Evolutionary conservation across 1,284 basidiomycete species (phyloP).

Genomic region (Ceratobasidium theobromae): DNA sequence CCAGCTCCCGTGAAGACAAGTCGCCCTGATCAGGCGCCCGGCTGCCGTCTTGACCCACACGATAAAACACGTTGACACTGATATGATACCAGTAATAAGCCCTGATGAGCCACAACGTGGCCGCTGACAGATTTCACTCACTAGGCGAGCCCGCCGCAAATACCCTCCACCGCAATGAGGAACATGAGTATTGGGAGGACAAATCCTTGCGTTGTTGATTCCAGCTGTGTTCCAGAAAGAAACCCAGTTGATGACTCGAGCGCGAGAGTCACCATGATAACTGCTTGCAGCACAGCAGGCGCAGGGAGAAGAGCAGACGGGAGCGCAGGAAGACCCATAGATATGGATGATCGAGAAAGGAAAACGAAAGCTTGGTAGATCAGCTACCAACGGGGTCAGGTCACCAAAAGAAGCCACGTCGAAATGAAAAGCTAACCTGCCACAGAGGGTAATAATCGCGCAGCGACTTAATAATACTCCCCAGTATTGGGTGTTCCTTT

Average conservation of each 20-base stretch:
- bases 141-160: constrained; percentile 93
- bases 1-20: constrained; percentile 37
- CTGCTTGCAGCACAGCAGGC: constrained; percentile 70
- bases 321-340: constrained; percentile 81
- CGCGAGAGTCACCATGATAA: constrained; percentile 60
- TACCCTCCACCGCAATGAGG: constrained; percentile 81
- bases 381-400: no score
- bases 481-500: constrained; percentile 60
- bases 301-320: constrained; percentile 69
- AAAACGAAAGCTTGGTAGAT: constrained; percentile 94
- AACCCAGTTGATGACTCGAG: constrained; percentile 70
- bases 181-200: constrained; percentile 63
- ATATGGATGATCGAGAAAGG: constrained; percentile 89
- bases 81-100: constrained; percentile 40
- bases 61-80: constrained; percentile 86
- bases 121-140: constrained; percentile 46
- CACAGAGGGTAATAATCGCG: constrained; percentile 95
- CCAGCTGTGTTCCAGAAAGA: constrained; percentile 52
- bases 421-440: constrained; percentile 56
- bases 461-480: constrained; percentile 78
- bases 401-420: no score
- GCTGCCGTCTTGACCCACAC: constrained; percentile 68
- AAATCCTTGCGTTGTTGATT: constrained; percentile 48
- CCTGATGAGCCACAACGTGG: neutral
- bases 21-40: constrained; percentile 50